Percentiles rank a stretch among this genome's conserved stretches.
phyloP scores from a whole-genome alignment of 2,329 filamentous ascomycete genomes.

The Fusarium staphyleae region DNA sequence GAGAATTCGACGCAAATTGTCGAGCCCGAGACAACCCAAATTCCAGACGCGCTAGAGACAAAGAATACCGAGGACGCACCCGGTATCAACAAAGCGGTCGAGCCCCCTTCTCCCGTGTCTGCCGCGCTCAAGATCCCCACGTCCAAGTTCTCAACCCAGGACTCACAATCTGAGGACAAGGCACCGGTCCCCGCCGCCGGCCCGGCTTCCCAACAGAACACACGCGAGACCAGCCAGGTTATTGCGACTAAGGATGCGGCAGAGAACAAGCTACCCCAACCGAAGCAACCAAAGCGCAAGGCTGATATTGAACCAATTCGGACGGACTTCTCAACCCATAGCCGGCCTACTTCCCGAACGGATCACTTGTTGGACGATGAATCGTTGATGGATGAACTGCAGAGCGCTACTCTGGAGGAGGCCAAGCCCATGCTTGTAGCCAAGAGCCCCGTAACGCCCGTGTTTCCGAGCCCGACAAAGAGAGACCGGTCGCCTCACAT shows the following conservation, averaged over 20 bases:
- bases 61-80: constrained; percentile 15
- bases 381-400: constrained; percentile 83
- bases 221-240: constrained; percentile 14
- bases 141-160: constrained; percentile 43
- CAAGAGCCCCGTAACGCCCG: constrained; percentile 80
- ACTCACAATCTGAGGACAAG: constrained; percentile 33
- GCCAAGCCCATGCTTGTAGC: constrained; percentile 81
- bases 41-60: constrained; percentile 28
- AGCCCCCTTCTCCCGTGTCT: constrained; percentile 22
- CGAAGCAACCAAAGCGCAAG: constrained; percentile 42
- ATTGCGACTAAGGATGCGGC: constrained; percentile 14
- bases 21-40: constrained; percentile 25
- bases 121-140: constrained; percentile 35
- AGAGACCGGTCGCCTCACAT: constrained; percentile 43
- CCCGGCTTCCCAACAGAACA: constrained; percentile 11
- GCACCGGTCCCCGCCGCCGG: constrained; percentile 17
- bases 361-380: constrained; percentile 73
- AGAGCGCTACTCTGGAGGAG: constrained; percentile 81
- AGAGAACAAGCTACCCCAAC: constrained; percentile 22
- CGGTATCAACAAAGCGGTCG: constrained; percentile 17
- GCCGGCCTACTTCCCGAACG: constrained; percentile 37
- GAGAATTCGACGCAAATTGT: constrained; percentile 13
- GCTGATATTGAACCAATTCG: constrained; percentile 61
- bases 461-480: constrained; percentile 54
- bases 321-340: constrained; percentile 50